Evolutionary conservation across 805 yeast genomes (phyloP).

Genomic region (Zygosaccharomyces kombuchaensis): DNA sequence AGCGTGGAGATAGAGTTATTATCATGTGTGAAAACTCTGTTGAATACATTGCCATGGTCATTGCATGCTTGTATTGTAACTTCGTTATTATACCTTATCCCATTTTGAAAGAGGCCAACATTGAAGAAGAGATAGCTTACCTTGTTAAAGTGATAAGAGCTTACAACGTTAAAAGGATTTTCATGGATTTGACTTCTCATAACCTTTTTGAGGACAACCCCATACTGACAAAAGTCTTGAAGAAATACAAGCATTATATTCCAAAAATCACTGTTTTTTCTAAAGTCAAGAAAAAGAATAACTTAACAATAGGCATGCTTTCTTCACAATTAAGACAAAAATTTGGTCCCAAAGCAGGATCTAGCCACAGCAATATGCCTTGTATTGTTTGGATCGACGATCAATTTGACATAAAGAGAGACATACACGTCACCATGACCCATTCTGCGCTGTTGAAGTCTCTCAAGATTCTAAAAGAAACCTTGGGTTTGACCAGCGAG

Average conservation of each 20-base stretch:
- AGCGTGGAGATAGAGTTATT: constrained; percentile 68
- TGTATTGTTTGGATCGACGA: constrained; percentile 32
- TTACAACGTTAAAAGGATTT: constrained; percentile 63
- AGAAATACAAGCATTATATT: constrained; percentile 20
- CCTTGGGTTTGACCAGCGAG: constrained; percentile 72
- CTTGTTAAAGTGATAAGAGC: constrained; percentile 63
- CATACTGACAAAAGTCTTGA: constrained; percentile 22
- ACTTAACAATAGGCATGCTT: constrained; percentile 18
- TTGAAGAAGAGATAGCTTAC: constrained; percentile 70
- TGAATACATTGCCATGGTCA: constrained; percentile 75
- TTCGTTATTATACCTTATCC: constrained; percentile 63
- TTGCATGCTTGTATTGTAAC: constrained; percentile 84
- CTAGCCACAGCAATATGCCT: constrained; percentile 33
- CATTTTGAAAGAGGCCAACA: constrained; percentile 57
- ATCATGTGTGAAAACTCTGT: constrained; percentile 84
- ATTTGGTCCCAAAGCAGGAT: constrained; percentile 19
- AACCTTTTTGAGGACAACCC: constrained; percentile 25
- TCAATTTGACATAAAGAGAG: constrained; percentile 21
- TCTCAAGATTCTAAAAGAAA: constrained; percentile 87
- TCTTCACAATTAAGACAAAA: constrained; percentile 19
- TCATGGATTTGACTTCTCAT: constrained; percentile 52
- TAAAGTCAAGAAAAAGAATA: constrained; percentile 29
- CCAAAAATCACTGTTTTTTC: constrained; percentile 34
- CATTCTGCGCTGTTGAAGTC: constrained; percentile 66
- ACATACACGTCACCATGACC: constrained; percentile 37